Conservation (phyloP, 2,329 filamentous ascomycete genomes). For the Ceratocystiopsis brevicomis region DNA sequence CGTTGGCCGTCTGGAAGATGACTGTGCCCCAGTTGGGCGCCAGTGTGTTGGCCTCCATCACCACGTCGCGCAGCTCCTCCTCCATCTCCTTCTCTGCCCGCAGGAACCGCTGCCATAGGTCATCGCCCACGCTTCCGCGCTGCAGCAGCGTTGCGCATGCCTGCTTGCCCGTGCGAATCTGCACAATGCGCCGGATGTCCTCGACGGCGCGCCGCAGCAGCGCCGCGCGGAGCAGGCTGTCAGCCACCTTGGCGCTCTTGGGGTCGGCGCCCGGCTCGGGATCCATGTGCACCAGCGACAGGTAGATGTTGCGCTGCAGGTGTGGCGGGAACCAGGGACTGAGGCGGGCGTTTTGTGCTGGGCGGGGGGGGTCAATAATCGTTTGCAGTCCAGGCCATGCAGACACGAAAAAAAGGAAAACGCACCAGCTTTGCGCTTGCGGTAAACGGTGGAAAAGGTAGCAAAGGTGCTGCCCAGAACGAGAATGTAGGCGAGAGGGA, state of each 20-base stretch:
- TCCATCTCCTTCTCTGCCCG: slow-evolving; percentile 96
- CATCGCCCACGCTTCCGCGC: slow-evolving; percentile 83
- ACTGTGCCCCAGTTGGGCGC: slow-evolving; percentile 75
- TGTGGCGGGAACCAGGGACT: slow-evolving; percentile 90
- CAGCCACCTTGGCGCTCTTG: slow-evolving; percentile 53
- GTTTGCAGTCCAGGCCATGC: no score
- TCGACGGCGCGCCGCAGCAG: slow-evolving; percentile 77
- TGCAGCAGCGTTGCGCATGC: slow-evolving; percentile 69
- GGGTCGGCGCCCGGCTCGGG: slow-evolving; percentile 24
- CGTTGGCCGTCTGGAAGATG: slow-evolving; percentile 95
- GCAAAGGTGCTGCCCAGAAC: slow-evolving; percentile 76
- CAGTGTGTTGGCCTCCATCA: slow-evolving; percentile 87
- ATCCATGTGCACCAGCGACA: slow-evolving; percentile 70
- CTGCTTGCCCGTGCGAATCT: slow-evolving; percentile 74
- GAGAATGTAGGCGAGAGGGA: slow-evolving; percentile 76
- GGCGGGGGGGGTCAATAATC: no score
- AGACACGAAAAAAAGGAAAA: no score
- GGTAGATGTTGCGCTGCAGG: slow-evolving; percentile 83
- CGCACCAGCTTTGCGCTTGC: slow-evolving; percentile 62
- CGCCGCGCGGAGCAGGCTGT: slow-evolving; percentile 72
- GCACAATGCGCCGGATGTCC: slow-evolving; percentile 80
- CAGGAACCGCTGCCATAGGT: slow-evolving; percentile 82
- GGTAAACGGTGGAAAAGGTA: slow-evolving; percentile 84
- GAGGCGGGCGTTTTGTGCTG: slow-evolving; percentile 53
- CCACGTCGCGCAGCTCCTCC: slow-evolving; percentile 83